Conservation (phyloP, 257 asterid genomes). For the Rauvolfia tetraphylla region DNA sequence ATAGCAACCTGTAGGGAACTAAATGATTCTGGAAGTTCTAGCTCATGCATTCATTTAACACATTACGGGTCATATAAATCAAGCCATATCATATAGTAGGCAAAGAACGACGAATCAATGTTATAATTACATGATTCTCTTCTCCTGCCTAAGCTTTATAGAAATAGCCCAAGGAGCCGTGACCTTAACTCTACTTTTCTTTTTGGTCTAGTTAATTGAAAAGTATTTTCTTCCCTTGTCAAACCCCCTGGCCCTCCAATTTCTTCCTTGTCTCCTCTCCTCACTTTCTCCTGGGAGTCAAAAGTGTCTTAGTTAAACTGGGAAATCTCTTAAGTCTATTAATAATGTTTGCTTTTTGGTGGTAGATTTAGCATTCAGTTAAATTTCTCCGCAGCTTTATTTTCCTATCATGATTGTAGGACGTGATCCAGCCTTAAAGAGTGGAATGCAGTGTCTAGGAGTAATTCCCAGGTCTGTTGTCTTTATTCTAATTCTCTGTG, state of each 20-base stretch:
- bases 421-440: too few relatives aligned
- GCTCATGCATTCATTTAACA: neutral
- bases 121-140: too few relatives aligned
- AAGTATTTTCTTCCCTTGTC: neutral
- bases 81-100: too few relatives aligned
- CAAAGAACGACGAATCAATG: too few relatives aligned
- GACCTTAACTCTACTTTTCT: too few relatives aligned
- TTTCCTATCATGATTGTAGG: neutral
- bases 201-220: too few relatives aligned
- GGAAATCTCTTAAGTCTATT: neutral
- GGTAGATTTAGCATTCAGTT: neutral
- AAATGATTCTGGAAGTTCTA: neutral
- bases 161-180: too few relatives aligned
- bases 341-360: neutral
- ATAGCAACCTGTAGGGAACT: neutral
- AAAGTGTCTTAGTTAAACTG: neutral
- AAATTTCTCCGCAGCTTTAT: neutral
- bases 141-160: too few relatives aligned
- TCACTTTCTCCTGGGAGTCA: neutral
- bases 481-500: neutral
- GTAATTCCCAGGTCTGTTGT: neutral
- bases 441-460: neutral
- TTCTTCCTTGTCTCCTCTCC: too few relatives aligned
- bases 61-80: neutral
- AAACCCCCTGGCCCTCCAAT: neutral